Evolutionary conservation across 331 rosid genomes (phyloP).

Genomic region (Pyrus hybrid): DNA sequence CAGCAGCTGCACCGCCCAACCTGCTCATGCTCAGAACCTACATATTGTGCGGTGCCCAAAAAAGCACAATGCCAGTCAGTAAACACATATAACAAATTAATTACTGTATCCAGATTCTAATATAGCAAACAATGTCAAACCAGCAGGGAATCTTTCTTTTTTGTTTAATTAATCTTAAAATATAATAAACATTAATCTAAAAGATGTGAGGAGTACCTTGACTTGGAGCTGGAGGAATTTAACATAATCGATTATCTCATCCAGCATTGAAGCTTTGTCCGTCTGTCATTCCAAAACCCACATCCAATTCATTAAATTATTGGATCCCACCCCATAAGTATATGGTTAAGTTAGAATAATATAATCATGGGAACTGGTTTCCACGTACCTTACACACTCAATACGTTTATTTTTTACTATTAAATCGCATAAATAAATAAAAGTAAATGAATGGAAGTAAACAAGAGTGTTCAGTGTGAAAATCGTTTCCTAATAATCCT

Average conservation of each 20-base stretch:
- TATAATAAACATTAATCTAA: no score
- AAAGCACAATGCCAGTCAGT: not conserved
- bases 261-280: constrained; percentile 97
- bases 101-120: not conserved
- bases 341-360: not conserved
- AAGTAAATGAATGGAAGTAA: no score
- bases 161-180: not conserved
- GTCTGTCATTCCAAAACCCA: constrained; percentile 62
- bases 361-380: no score
- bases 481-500: no score
- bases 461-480: no score
- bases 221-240: constrained; percentile 96
- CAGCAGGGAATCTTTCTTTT: constrained; percentile 11
- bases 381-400: no score
- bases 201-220: constrained; percentile 40
- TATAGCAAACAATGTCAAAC: constrained; percentile 15
- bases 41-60: not conserved
- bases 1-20: constrained; percentile 90
- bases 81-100: not conserved
- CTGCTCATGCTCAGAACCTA: constrained; percentile 98
- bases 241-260: constrained; percentile 96
- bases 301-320: not conserved
- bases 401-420: no score
- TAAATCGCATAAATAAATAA: no score
- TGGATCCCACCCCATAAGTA: not conserved